A percentile compares a stretch with the other conserved stretches of the same genome.
These are phyloP conservation scores for Aureobasidium sp. DNA, from an alignment of 2,329 filamentous ascomycete species.

Conservation along the genomic window DNA sequence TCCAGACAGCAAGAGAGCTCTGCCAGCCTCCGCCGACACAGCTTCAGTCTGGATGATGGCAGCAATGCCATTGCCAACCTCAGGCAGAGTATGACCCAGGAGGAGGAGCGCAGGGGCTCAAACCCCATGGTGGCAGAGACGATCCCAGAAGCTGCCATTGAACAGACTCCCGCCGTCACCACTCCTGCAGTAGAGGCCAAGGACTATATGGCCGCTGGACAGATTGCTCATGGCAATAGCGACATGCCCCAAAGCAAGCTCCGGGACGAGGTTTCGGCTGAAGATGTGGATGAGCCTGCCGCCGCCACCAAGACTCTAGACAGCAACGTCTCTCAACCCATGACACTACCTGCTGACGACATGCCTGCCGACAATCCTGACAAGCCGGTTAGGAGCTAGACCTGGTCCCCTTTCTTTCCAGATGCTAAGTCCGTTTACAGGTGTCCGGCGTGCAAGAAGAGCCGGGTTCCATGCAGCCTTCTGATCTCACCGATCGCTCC, in stretches of 20 bases:
- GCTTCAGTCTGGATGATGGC: slow-evolving; percentile 36
- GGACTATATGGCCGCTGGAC: slow-evolving; percentile 20
- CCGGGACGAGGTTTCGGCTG: neutral
- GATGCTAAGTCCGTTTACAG: slow-evolving; percentile 5
- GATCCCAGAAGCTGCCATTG: slow-evolving; percentile 38
- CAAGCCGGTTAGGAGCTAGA: slow-evolving; percentile 28
- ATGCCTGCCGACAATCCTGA: slow-evolving; percentile 35
- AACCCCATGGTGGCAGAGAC: slow-evolving; percentile 31
- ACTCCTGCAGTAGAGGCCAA: slow-evolving; percentile 28
- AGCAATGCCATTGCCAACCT: slow-evolving; percentile 30
- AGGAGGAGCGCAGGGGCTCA: slow-evolving; percentile 33
- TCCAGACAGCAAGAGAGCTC: slow-evolving; percentile 16
- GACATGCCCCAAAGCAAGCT: slow-evolving; percentile 12
- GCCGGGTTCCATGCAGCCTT: slow-evolving; percentile 25
- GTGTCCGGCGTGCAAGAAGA: slow-evolving; percentile 36
- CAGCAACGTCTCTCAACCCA: neutral
- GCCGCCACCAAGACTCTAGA: neutral
- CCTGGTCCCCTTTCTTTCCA: neutral
- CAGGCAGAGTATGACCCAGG: slow-evolving; percentile 34
- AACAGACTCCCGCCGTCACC: slow-evolving; percentile 26
- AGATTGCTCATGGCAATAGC: slow-evolving; percentile 17
- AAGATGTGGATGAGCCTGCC: neutral
- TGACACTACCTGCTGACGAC: slow-evolving; percentile 19
- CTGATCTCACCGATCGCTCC: slow-evolving; percentile 19
- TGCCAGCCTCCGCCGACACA: slow-evolving; percentile 31